A percentile compares a stretch with the other conserved stretches of the same genome.
Conservation (phyloP, 2,329 filamentous ascomycete species). For the Talaromyces pinophilus region DNA sequence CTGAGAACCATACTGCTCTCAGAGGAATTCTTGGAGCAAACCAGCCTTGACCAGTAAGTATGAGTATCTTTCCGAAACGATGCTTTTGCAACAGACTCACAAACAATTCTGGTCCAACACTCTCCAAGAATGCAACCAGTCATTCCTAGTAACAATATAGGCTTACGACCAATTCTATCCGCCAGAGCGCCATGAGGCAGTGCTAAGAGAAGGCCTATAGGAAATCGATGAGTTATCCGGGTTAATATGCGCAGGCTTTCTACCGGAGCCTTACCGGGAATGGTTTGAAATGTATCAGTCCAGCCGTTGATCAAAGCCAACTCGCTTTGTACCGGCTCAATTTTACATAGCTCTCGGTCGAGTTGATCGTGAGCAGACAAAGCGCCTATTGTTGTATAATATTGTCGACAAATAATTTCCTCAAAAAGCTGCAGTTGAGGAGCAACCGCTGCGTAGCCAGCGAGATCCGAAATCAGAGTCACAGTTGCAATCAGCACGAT, state of each 20-base stretch:
- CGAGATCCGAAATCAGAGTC: not conserved
- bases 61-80: constrained; percentile 7
- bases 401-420: constrained; percentile 11
- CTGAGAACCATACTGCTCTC: constrained; percentile 10
- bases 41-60: constrained; percentile 7
- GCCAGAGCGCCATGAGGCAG: constrained; percentile 1
- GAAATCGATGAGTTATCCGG: not conserved
- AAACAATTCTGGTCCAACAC: constrained; percentile 12
- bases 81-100: constrained; percentile 8
- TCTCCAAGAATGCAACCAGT: constrained; percentile 10
- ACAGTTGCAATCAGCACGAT: constrained; percentile 2
- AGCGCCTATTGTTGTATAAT: constrained; percentile 3
- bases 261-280: constrained; percentile 1
- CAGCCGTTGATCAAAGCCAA: constrained; percentile 9
- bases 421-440: constrained; percentile 12
- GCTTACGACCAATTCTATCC: constrained; percentile 3
- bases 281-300: constrained; percentile 8
- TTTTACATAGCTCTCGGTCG: constrained; percentile 7
- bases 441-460: not conserved
- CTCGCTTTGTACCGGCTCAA: constrained; percentile 17
- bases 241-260: not conserved
- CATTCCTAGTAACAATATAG: constrained; percentile 4
- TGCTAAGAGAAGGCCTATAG: not conserved
- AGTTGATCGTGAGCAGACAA: constrained; percentile 1
- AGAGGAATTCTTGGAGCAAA: constrained; percentile 11